Evolutionary conservation across 441 rosid species (phyloP).

Genomic region (Syzygium malaccense): DNA sequence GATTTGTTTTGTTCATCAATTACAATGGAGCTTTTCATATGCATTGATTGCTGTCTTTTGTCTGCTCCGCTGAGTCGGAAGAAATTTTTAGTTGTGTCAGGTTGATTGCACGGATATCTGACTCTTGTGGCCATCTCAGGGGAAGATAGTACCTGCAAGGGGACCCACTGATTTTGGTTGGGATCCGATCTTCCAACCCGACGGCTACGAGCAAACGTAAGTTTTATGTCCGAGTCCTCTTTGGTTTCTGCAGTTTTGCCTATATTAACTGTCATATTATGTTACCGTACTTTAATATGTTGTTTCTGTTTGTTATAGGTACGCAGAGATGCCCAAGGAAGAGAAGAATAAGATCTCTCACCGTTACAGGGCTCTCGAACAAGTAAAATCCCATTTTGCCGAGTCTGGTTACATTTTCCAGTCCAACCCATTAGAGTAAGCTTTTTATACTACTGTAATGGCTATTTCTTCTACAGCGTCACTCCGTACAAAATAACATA

Average conservation of each 20-base stretch:
- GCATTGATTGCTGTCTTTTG: background rate
- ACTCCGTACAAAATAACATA: background rate
- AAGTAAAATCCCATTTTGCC: constrained; percentile 67
- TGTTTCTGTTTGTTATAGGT: constrained; percentile 30
- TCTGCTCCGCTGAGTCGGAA: background rate
- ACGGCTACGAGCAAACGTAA: constrained; percentile 79
- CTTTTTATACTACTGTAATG: background rate
- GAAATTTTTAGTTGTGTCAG: background rate
- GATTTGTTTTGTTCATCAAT: background rate
- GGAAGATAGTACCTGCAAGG: constrained; percentile 77
- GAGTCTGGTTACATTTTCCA: constrained; percentile 59
- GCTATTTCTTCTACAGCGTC: background rate
- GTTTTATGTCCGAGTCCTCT: background rate
- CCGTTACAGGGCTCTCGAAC: constrained; percentile 65
- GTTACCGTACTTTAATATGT: background rate
- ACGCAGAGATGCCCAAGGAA: constrained; percentile 92
- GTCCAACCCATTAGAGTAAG: constrained; percentile 20
- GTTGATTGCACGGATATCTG: background rate
- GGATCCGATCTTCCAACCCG: constrained; percentile 96
- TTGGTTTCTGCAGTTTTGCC: background rate
- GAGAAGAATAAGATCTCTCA: constrained; percentile 95
- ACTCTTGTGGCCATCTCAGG: constrained; percentile 39
- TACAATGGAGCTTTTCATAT: background rate
- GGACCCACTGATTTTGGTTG: constrained; percentile 94
- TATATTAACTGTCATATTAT: background rate